Evolutionary conservation across 1,284 basidiomycete genomes (phyloP).

Genomic region (Taiwanofungus camphoratus): DNA sequence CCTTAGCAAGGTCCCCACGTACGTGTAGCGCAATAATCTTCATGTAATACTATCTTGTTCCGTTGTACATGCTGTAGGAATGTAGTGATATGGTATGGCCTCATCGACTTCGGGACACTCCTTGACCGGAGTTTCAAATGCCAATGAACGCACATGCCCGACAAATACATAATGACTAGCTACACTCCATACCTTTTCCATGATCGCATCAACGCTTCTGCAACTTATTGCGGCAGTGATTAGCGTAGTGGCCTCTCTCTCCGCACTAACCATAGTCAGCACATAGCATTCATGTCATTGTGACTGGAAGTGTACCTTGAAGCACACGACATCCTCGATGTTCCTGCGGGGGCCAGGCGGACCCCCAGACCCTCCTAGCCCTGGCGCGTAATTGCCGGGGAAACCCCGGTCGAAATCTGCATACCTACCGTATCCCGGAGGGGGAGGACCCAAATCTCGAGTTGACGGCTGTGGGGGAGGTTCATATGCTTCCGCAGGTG

Average conservation of each 20-base stretch:
- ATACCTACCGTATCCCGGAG: slow-evolving; percentile 84
- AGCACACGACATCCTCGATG: slow-evolving; percentile 84
- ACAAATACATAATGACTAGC: neutral
- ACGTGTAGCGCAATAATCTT: no score
- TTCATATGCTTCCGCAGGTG: slow-evolving; percentile 72
- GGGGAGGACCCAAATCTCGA: slow-evolving; percentile 84
- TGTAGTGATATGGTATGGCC: no score
- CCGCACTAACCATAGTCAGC: slow-evolving; percentile 52
- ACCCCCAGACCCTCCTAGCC: slow-evolving; percentile 23
- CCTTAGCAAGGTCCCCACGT: no score
- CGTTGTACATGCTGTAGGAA: no score
- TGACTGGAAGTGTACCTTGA: slow-evolving; percentile 56
- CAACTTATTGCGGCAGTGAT: slow-evolving; percentile 83
- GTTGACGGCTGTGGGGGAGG: slow-evolving; percentile 72
- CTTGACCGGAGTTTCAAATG: no score
- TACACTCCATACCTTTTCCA: neutral
- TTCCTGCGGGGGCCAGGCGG: slow-evolving; percentile 56
- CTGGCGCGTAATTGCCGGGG: slow-evolving; percentile 30
- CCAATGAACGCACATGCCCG: neutral
- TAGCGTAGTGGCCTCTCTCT: slow-evolving; percentile 92
- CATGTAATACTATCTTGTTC: no score
- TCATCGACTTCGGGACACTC: no score
- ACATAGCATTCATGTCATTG: neutral
- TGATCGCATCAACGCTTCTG: slow-evolving; percentile 41
- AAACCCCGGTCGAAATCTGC: slow-evolving; percentile 68